These are phyloP conservation scores for Backusella parvicylindrica DNA, from an alignment of 192 early-diverging fungal genomes.

Conservation along the genomic window DNA sequence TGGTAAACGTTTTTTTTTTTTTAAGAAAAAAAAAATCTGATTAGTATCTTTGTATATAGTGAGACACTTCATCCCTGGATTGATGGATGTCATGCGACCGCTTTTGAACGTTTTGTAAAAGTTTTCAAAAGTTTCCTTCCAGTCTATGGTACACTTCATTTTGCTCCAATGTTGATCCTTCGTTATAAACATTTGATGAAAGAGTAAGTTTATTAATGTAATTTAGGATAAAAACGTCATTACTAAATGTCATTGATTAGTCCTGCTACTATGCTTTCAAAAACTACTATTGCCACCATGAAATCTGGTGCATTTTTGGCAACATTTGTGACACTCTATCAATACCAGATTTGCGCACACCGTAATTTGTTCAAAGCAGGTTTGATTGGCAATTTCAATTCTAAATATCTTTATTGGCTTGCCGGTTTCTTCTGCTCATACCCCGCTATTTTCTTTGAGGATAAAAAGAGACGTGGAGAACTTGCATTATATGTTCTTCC, in stretches of 20 bases:
- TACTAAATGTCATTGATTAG: conserved; percentile 25
- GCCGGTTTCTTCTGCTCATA: conserved; percentile 55
- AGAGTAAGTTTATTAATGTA: conserved; percentile 42
- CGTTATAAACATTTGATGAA: conserved; percentile 52
- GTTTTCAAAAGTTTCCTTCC: conserved; percentile 54
- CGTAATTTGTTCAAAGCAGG: conserved; percentile 51
- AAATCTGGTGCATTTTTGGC: conserved; percentile 64
- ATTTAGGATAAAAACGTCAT: background rate
- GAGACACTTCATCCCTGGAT: conserved; percentile 50
- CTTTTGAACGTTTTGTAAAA: conserved; percentile 45
- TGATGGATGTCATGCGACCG: conserved; percentile 44
- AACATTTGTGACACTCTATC: conserved; percentile 62
- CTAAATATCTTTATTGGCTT: conserved; percentile 62
- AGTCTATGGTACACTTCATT: conserved; percentile 69
- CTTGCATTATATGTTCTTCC: conserved; percentile 79
- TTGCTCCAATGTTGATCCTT: conserved; percentile 69
- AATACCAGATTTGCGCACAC: conserved; percentile 63
- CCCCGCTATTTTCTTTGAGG: conserved; percentile 64
- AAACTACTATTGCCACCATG: conserved; percentile 49
- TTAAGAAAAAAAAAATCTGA: background rate
- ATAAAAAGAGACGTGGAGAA: conserved; percentile 62
- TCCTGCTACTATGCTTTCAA: conserved; percentile 46
- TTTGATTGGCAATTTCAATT: conserved; percentile 37
- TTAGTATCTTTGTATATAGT: conserved; percentile 16
- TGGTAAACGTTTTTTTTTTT: conserved; percentile 36